A percentile compares a stretch with the other conserved stretches of the same genome.
Conservation (phyloP, 306 rosid species). For the Vicia sativa region DNA sequence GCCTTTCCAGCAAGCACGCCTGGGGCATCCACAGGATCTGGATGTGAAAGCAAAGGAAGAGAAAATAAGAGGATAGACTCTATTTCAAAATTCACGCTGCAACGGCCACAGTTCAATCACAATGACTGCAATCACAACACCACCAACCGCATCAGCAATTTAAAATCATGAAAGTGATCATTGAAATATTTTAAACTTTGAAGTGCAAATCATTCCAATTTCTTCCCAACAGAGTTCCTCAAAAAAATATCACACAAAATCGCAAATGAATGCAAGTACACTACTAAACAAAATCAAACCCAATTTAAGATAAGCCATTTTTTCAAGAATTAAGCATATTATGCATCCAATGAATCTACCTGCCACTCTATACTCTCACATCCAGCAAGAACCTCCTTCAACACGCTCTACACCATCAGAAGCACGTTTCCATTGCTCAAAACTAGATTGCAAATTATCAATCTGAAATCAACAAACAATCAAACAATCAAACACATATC, state of each 20-base stretch:
- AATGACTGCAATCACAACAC: no score
- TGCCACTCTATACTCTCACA: slow-evolving; percentile 95
- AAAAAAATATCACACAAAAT: neutral
- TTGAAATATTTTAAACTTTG: neutral
- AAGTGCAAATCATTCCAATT: slow-evolving; percentile 1
- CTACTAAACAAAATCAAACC: slow-evolving; percentile 9
- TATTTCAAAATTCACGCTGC: no score
- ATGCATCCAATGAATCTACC: slow-evolving; percentile 53
- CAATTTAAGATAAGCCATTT: neutral
- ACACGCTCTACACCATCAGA: slow-evolving; percentile 59
- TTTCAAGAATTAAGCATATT: slow-evolving; percentile 12
- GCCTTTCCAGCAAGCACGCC: neutral
- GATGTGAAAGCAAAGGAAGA: neutral
- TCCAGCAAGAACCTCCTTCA: slow-evolving; percentile 64
- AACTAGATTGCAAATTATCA: slow-evolving; percentile 74
- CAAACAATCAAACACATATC: slow-evolving; percentile 15
- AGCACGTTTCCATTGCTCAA: slow-evolving; percentile 77
- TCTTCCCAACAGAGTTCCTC: neutral
- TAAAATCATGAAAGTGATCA: slow-evolving; percentile 1
- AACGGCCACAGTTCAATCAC: no score
- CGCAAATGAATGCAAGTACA: slow-evolving; percentile 5
- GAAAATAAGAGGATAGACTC: neutral
- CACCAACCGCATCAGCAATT: no score
- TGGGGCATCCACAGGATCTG: neutral
- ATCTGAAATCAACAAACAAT: slow-evolving; percentile 53